phyloP scores from a whole-genome alignment of 768 basidiomycete genomes.

The Auriscalpium orientale region DNA sequence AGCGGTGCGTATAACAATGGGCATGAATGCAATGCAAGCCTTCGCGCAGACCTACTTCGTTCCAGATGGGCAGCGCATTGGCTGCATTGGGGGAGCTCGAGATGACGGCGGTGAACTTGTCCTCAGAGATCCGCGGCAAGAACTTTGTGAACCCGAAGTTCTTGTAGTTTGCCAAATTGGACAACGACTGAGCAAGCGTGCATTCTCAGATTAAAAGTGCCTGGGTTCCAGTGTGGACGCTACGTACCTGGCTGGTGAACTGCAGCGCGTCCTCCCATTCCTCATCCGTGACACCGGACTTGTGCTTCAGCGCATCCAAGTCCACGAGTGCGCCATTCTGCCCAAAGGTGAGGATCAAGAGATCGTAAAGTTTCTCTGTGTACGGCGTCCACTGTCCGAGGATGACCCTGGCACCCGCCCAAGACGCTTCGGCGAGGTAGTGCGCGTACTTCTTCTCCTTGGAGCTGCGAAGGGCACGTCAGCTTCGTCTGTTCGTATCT shows the following conservation, averaged over 20 bases:
- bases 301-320: constrained; percentile 42
- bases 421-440: constrained; percentile 60
- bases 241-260: constrained; percentile 60
- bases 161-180: constrained; percentile 69
- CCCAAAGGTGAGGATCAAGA: constrained; percentile 64
- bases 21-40: too few species aligned
- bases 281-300: constrained; percentile 43
- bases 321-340: constrained; percentile 50
- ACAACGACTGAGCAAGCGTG: constrained; percentile 32
- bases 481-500: constrained; percentile 4
- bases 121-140: constrained; percentile 56
- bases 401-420: constrained; percentile 81
- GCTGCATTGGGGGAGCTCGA: constrained; percentile 50
- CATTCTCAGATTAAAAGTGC: background rate
- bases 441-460: constrained; percentile 79
- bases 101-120: constrained; percentile 59
- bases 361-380: constrained; percentile 59
- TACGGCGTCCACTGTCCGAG: constrained; percentile 79
- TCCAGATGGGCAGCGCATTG: constrained; percentile 54
- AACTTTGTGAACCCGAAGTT: constrained; percentile 85
- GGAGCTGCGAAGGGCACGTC: constrained; percentile 32
- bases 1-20: background rate
- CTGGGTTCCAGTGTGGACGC: background rate
- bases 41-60: constrained; percentile 34
- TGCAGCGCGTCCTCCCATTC: constrained; percentile 69